Base-by-base conservation (phyloP, 805 yeast genomes). In the Saccharomycopsis selenospora region DNA sequence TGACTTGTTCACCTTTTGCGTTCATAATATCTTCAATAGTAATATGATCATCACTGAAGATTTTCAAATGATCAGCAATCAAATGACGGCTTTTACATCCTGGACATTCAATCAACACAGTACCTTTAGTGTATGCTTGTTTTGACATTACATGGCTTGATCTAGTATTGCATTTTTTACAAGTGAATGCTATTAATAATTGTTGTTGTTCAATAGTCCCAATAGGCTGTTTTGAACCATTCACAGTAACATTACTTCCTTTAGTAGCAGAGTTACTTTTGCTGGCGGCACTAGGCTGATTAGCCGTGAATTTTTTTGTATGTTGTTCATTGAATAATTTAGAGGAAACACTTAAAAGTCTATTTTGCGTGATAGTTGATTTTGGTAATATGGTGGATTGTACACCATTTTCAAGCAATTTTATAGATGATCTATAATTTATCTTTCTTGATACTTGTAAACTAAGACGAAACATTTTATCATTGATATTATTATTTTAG, bases 121-220 rank as follows among this genome's bases (percentile, higher is more conserved):
- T 82, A 1, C 98, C 98, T 7, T 72, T 68, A 11, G 82, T 77
- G 62, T 91, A 91, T 0, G 96, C 90, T 65, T 91, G 98, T 56
- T 90, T 90, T 4, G 96, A 84, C 60, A 91, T 83, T n/a, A 82
- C 75, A 60, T 91, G 98, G 3, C 89, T 79, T 0, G 96, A 88
- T 48, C 97, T 70, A 2, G 84, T 77, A 42, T 78, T 73, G 66
- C 98, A 91, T 55, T 79, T 78, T 62, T 89, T 91, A 66, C 98
- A 91, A 0, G 96, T 91, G 67, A 91, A 90, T 0, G 95, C 91
- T 20, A 91, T 75, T 83, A 88, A 83, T 54, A 86, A 69, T 63
- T 82, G 78, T 2, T 95, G 95, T 53, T 82, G 79, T 46, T 85
- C 93, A 18, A 76, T 73, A 57, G 83, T 79, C 4, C 55, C 55